Evolutionary conservation across 768 basidiomycete genomes (phyloP).

Genomic region (Solioccasus polychromus): DNA sequence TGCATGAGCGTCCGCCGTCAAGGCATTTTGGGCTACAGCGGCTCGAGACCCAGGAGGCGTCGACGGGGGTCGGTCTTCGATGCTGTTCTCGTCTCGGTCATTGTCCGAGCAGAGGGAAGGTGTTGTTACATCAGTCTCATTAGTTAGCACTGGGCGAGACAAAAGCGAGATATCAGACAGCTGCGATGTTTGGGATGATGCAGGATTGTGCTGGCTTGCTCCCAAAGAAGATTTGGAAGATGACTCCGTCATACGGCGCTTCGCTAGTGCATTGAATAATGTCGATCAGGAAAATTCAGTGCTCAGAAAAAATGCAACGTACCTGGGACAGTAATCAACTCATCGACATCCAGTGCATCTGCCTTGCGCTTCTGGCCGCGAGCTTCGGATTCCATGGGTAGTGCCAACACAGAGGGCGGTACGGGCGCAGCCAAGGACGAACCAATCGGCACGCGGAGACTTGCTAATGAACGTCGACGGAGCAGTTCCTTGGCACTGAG

Average conservation of each 20-base stretch:
- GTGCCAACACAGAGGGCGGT: slow-evolving; percentile 5
- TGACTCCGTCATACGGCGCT: slow-evolving; percentile 36
- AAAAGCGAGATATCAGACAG: slow-evolving; percentile 22
- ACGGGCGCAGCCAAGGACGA: slow-evolving; percentile 22
- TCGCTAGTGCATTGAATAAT: slow-evolving; percentile 27
- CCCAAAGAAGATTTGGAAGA: slow-evolving; percentile 29
- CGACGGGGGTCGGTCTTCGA: slow-evolving; percentile 45
- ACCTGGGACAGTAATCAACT: slow-evolving; percentile 34
- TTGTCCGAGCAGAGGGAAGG: slow-evolving; percentile 78
- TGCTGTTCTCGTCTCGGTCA: slow-evolving; percentile 48
- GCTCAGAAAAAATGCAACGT: slow-evolving; percentile 15
- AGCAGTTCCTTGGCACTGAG: slow-evolving; percentile 17
- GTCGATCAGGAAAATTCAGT: slow-evolving; percentile 2
- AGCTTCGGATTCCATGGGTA: slow-evolving; percentile 8
- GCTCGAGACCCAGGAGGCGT: slow-evolving; percentile 47
- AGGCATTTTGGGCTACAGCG: neutral
- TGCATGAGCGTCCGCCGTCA: neutral
- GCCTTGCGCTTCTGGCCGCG: slow-evolving; percentile 32
- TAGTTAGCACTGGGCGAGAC: slow-evolving; percentile 28
- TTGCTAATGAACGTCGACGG: slow-evolving; percentile 27
- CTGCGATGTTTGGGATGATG: slow-evolving; percentile 23
- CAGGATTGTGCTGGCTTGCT: neutral
- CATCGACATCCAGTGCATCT: slow-evolving; percentile 21
- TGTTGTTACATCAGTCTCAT: slow-evolving; percentile 47
- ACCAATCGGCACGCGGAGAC: slow-evolving; percentile 24